Evolutionary conservation across 331 rosid genomes (phyloP), one percentile per base, ranked within the genome.

Genomic region (Quercus tomentella): DNA sequence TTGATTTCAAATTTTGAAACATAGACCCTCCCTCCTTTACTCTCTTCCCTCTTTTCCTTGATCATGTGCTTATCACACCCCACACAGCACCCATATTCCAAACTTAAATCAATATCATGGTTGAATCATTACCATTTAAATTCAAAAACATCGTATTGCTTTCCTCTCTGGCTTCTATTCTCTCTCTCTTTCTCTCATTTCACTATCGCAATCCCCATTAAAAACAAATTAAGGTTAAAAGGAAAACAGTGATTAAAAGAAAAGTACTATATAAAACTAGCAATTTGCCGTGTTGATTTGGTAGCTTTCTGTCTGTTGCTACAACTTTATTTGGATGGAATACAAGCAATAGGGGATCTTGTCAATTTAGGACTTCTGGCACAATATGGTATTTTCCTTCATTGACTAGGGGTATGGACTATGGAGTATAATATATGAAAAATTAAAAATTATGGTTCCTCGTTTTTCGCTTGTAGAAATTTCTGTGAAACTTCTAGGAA

Each of bases 1-100:
- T 20, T 18, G 83, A 86, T 88, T 92, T 92, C 91, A 94, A 94
- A 87, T 71, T 94, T 92, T 93, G 92, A 94, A 88, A 92, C 87
- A 76, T 62, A 22, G 56, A 55, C 66, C 70, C 56, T 56, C 77
- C 65, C 30, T 52, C 9, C 37, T 6, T 61, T 41, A 8, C 45
- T 41, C 45, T 11, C 84, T 74, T 83, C 80, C 86, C 45, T 55
- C 9, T 20, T 54, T 82, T 31, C 18, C 69, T 78, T 69, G 79
- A 84, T 41, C 12, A 41, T 85, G 83, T 82, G 83, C 71, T 83
- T 72, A 43, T 70, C 76, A 68, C 82, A 74, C 87, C 79, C 84
- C 77, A 72, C 89, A 82, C 70, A 79, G 76, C 82, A 79, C 79
- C 75, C 56, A 82, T 41, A 41, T 41, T 41, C 83, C 66, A 68